phyloP scores from a whole-genome alignment of 805 yeast genomes.

The Candida verbasci region DNA sequence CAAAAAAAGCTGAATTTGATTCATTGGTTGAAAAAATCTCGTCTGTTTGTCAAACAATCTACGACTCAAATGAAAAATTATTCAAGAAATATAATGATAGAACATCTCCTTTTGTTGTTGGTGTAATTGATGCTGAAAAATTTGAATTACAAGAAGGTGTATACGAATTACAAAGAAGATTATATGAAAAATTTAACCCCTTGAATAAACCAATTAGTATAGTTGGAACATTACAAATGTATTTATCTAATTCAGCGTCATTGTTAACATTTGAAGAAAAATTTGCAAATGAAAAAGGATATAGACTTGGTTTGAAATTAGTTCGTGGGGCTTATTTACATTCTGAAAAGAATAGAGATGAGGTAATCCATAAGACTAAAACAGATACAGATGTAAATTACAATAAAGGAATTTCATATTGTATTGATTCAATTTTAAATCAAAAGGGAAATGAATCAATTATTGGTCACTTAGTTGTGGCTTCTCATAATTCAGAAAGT shows the following conservation, averaged over 20 bases:
- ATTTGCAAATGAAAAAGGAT: constrained; percentile 56
- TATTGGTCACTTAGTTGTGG: constrained; percentile 80
- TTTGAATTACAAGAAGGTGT: constrained; percentile 87
- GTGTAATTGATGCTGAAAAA: constrained; percentile 90
- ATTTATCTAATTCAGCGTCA: constrained; percentile 65
- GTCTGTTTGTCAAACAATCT: constrained; percentile 53
- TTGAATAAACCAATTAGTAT: constrained; percentile 55
- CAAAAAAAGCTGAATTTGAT: constrained; percentile 45
- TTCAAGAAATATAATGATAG: constrained; percentile 56
- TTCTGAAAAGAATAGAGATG: constrained; percentile 67
- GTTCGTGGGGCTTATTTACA: constrained; percentile 97
- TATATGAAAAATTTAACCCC: constrained; percentile 71
- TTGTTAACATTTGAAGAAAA: constrained; percentile 60
- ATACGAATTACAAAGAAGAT: constrained; percentile 78
- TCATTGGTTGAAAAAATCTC: constrained; percentile 63
- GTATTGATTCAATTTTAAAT: constrained; percentile 54
- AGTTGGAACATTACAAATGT: constrained; percentile 92
- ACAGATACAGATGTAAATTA: constrained; percentile 75
- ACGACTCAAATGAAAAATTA: constrained; percentile 47
- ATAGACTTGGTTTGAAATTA: constrained; percentile 79
- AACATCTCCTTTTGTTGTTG: constrained; percentile 65
- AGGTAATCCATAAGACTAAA: constrained; percentile 71
- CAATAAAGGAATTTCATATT: constrained; percentile 61
- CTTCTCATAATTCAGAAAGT: constrained; percentile 84
- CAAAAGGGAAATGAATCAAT: constrained; percentile 39